Base-by-base conservation (phyloP, 768 basidiomycete species). In the Leucocoprinus birnbaumii region DNA sequence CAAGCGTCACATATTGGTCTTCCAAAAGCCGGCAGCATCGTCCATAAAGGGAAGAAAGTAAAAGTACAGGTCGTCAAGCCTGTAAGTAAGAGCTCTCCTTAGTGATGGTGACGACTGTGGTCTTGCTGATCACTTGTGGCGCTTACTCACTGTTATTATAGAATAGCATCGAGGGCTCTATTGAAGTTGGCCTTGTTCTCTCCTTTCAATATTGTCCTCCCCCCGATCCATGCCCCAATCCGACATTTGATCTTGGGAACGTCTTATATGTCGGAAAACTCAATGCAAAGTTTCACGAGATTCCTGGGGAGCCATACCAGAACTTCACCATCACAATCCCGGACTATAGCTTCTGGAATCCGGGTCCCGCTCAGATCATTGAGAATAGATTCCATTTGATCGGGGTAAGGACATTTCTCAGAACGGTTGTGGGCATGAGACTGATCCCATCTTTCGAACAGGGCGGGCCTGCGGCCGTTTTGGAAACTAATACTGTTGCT, bases 121-220 rank as follows among this genome's bases (percentile, higher is more conserved):
- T n/a, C n/a, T n/a, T n/a, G n/a, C n/a, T n/a, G n/a, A n/a, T 31
- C 11, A 11, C 31, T 31, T 31, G 31, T 11, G 31, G 31, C 31
- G 31, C 31, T 31, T 31, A 11, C 31, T 31, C 31, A 31, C 31
- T 41, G 40, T 51, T 24, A 43, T 18, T 26, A 9, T 43, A 80
- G 77, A 65, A 73, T 27, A 59, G 68, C 34, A 59, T 74, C 18
- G 61, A 74, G 40, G 72, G 73, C 3, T 73, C 72, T n/a, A 68
- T 63, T 46, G 76, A 80, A 57, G 73, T 77, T 3, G 77, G 74
- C 18, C 60, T 80, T 35, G 72, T 70, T 21, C 73, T 80, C 57
- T 80, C 51, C 63, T 69, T 43, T 70, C 71, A 35, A 44, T 44
- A 44, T 44, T 80, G 78, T 61, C 38, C 60, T 27, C 59, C 61